Conservation (phyloP, 2,329 filamentous ascomycete genomes). For the Venturia aucupariae region DNA sequence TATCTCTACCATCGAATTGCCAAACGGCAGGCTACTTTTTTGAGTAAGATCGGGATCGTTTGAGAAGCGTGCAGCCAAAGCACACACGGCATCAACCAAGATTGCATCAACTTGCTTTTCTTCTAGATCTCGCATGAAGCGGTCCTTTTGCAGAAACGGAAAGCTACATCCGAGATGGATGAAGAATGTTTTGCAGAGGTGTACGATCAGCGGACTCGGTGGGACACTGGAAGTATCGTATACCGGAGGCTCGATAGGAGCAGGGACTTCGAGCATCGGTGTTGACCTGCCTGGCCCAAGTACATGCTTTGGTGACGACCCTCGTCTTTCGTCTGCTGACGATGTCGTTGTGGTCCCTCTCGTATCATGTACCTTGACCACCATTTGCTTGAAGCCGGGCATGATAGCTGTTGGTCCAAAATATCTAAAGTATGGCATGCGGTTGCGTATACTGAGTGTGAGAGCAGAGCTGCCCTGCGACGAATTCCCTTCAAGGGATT, state of each 20-base stretch:
- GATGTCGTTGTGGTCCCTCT: conserved; percentile 52
- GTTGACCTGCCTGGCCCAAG: conserved; percentile 20
- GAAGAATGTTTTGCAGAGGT: conserved; percentile 75
- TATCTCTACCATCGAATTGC: conserved; percentile 34
- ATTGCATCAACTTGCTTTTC: conserved; percentile 78
- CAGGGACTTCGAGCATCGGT: conserved; percentile 30
- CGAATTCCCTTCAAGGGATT: conserved; percentile 21
- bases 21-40: conserved; percentile 30
- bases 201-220: conserved; percentile 65
- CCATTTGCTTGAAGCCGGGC: conserved; percentile 88
- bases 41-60: conserved; percentile 44
- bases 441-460: conserved; percentile 45
- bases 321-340: conserved; percentile 33
- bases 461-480: conserved; percentile 16
- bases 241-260: conserved; percentile 46
- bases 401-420: conserved; percentile 88
- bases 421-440: conserved; percentile 83
- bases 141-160: conserved; percentile 65
- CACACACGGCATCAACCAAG: conserved; percentile 77
- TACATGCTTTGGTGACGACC: conserved; percentile 26
- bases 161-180: conserved; percentile 75
- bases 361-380: conserved; percentile 62
- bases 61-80: conserved; percentile 73
- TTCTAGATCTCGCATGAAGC: conserved; percentile 65
- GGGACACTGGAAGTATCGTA: conserved; percentile 69